phyloP scores from a whole-genome alignment of 2,329 filamentous ascomycete genomes.

The Dothiorella sarmentorum region DNA sequence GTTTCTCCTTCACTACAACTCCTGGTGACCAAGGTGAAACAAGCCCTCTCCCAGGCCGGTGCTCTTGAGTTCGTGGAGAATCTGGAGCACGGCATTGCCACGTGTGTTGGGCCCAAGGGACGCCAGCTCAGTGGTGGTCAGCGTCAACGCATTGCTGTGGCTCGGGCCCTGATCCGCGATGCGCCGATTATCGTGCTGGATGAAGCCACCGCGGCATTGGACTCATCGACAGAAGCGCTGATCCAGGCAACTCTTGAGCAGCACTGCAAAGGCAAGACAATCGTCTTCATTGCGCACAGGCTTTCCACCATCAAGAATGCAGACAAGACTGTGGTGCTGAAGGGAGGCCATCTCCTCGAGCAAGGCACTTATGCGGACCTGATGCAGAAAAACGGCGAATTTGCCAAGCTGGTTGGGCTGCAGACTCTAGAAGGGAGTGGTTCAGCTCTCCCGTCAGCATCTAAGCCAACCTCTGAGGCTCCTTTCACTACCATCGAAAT shows the following conservation, averaged over 20 bases:
- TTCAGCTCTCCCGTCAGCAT: background rate
- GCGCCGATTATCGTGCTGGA: slow-evolving; percentile 67
- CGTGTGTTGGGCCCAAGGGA: slow-evolving; percentile 78
- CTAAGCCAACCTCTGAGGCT: too few species aligned
- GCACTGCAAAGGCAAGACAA: slow-evolving; percentile 42
- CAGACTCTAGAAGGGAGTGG: slow-evolving; percentile 5
- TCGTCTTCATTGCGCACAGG: slow-evolving; percentile 42
- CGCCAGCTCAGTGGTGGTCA: slow-evolving; percentile 83
- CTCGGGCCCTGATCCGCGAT: slow-evolving; percentile 83
- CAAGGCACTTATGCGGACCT: slow-evolving; percentile 40
- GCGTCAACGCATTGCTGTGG: slow-evolving; percentile 92
- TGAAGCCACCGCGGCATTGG: slow-evolving; percentile 25
- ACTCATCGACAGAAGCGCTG: slow-evolving; percentile 49
- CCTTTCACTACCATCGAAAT: too few species aligned
- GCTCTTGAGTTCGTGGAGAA: slow-evolving; percentile 5
- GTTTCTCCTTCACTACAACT: too few species aligned
- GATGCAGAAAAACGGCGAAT: slow-evolving; percentile 36
- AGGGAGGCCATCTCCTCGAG: slow-evolving; percentile 38
- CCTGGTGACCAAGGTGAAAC: background rate
- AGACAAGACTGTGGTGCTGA: slow-evolving; percentile 41
- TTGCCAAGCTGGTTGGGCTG: slow-evolving; percentile 36
- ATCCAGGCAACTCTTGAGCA: slow-evolving; percentile 66
- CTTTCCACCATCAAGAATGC: slow-evolving; percentile 38
- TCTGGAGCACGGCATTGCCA: slow-evolving; percentile 61
- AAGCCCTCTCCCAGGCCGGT: background rate